Percentiles rank a stretch among this genome's conserved stretches.
phyloP scores from a whole-genome alignment of 306 rosid genomes.

The Trifolium fragiferum region DNA sequence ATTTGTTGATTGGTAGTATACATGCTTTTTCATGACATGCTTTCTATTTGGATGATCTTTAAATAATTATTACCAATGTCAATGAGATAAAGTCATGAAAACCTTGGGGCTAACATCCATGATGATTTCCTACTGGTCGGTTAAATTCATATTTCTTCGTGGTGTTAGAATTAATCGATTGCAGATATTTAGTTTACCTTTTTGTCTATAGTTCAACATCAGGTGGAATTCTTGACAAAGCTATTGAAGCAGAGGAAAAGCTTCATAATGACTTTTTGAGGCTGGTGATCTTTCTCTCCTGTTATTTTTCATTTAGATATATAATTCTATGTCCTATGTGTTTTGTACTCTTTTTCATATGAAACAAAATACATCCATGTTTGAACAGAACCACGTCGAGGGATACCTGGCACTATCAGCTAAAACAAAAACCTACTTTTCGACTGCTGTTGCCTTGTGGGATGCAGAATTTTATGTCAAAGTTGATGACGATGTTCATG shows the following conservation, averaged over 20 bases:
- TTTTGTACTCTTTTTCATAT: conserved; percentile 14
- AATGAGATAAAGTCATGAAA: too few species aligned
- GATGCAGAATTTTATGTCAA: conserved; percentile 87
- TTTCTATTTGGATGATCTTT: conserved; percentile 3
- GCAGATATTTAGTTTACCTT: conserved; percentile 28
- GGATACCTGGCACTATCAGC: conserved; percentile 81
- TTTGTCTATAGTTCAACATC: conserved; percentile 60
- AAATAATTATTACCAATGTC: neutral
- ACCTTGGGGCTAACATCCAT: too few species aligned
- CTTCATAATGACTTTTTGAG: conserved; percentile 75
- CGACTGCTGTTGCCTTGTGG: conserved; percentile 79
- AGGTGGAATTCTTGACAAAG: conserved; percentile 86
- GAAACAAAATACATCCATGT: conserved; percentile 34
- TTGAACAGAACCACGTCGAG: conserved; percentile 69
- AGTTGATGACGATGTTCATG: conserved; percentile 94
- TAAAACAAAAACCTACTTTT: conserved; percentile 75
- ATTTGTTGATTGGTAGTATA: conserved; percentile 31
- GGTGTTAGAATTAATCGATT: conserved; percentile 24
- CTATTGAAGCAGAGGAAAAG: conserved; percentile 81
- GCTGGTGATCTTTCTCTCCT: conserved; percentile 67
- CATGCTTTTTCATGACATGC: neutral
- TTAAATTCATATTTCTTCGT: conserved; percentile 5
- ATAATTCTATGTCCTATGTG: conserved; percentile 18
- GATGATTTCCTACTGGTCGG: too few species aligned
- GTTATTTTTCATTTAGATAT: conserved; percentile 32